Conservation (phyloP, 768 basidiomycete species). For the Porpolomopsis calyptriformis region DNA sequence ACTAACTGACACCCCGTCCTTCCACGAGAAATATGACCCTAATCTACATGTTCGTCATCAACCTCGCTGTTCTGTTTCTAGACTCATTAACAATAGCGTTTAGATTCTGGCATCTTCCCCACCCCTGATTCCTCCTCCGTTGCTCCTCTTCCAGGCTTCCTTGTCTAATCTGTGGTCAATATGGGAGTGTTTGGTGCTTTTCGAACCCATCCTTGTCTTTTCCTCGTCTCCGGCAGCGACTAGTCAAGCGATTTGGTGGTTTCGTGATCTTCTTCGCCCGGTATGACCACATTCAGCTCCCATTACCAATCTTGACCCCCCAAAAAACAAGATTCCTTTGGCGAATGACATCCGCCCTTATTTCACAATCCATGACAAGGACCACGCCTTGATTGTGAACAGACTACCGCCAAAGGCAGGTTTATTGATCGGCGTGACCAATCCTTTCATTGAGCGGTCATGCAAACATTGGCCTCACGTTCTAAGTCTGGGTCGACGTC, state of each 20-base stretch:
- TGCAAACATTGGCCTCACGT: slow-evolving; percentile 83
- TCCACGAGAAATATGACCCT: slow-evolving; percentile 43
- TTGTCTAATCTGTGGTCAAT: slow-evolving; percentile 66
- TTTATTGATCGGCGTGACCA: slow-evolving; percentile 74
- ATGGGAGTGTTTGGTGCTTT: slow-evolving; percentile 90
- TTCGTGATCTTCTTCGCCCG: slow-evolving; percentile 78
- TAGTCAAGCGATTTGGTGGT: slow-evolving; percentile 87
- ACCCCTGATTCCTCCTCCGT: slow-evolving; percentile 45
- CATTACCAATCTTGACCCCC: no score
- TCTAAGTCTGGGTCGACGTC: slow-evolving; percentile 51
- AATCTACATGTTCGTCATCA: slow-evolving; percentile 33
- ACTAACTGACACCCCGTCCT: slow-evolving; percentile 41
- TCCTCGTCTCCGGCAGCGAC: slow-evolving; percentile 70
- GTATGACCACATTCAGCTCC: no score
- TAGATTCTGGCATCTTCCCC: slow-evolving; percentile 63
- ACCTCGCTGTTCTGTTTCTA: background rate
- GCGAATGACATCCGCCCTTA: slow-evolving; percentile 85
- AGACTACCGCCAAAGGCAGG: slow-evolving; percentile 72
- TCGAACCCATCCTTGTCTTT: slow-evolving; percentile 82
- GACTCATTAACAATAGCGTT: background rate
- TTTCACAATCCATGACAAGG: slow-evolving; percentile 93
- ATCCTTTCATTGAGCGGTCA: slow-evolving; percentile 72
- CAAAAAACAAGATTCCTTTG: slow-evolving; percentile 67
- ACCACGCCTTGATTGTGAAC: slow-evolving; percentile 65
- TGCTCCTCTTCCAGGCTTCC: slow-evolving; percentile 53